Evolutionary conservation across 208 protist species (phyloP).

Genomic region (Crithidia acanthocephali): DNA sequence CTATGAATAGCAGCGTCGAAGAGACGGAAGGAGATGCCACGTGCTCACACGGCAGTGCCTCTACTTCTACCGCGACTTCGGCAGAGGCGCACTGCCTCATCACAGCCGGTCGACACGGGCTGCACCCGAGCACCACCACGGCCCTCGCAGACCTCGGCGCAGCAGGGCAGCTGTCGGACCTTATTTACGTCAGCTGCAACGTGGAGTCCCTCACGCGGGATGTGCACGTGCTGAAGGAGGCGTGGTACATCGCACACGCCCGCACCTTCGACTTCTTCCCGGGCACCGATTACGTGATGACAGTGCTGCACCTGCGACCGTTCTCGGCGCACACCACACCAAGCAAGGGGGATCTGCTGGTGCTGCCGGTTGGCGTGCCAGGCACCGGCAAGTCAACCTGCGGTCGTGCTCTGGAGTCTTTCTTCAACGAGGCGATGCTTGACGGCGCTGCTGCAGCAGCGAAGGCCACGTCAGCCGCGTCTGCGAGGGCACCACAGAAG

Average conservation of each 20-base stretch:
- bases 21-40: too few species aligned
- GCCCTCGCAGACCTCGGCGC: constrained; percentile 26
- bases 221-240: constrained; percentile 37
- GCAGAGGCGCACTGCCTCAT: constrained; percentile 36
- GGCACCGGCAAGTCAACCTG: constrained; percentile 34
- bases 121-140: constrained; percentile 40
- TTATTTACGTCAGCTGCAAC: constrained; percentile 63
- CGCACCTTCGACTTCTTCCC: constrained; percentile 62
- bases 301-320: constrained; percentile 37
- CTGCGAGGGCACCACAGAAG: not conserved
- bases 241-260: constrained; percentile 22
- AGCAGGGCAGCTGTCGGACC: constrained; percentile 19
- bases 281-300: constrained; percentile 57
- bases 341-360: constrained; percentile 21
- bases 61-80: not conserved
- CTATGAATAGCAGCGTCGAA: too few species aligned
- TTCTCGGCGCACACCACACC: not conserved
- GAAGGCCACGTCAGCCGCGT: not conserved
- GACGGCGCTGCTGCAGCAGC: too few species aligned
- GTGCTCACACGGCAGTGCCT: too few species aligned
- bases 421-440: constrained; percentile 18
- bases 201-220: constrained; percentile 43
- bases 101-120: constrained; percentile 42
- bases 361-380: constrained; percentile 40
- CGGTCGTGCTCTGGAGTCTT: constrained; percentile 15